Evolutionary conservation across 2,329 filamentous ascomycete genomes (phyloP), one percentile per base, ranked within the genome.

Genomic region (Aspergillus terreus): DNA sequence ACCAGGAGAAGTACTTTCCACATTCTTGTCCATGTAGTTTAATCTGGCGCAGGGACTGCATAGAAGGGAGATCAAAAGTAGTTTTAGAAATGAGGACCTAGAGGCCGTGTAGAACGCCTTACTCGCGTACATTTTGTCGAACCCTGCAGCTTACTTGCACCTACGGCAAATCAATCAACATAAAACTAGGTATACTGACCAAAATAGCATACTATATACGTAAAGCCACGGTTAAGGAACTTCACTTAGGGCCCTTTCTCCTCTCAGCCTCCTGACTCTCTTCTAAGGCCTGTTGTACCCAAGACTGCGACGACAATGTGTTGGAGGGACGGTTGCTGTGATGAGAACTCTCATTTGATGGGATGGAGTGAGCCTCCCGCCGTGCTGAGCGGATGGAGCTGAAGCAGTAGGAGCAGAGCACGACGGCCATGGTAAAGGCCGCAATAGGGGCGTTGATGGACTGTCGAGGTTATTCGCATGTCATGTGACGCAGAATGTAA

Each of bases 381-480:
- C 86, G 86, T 2, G 86, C 86, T 21, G 83, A 81, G 54, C 79
- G 76, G 55, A 88, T 88, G 21, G 81, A 84, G 7, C 80, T 85
- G 46, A 85, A 73, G 25, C 83, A 76, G 69, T 88, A 88, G 38
- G 71, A 69, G 66, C 81, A 82, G 30, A 84, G 76, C 19, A 85
- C 63, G 45, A 78, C 68, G 14, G 82, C 82, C 82, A 85, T 84
- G 12, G 79, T 80, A 56, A 83, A 74, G 23, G 82, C 82, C n/a
- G 81, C 82, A n/a, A 83, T 73, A 4, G 83, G 82, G 2, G 81
- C 82, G 53, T 81, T 78, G 35, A 83, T 61, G 4, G 78, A 81
- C 77, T 81, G 35, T 38, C 12, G 25, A 47, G 33, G 15, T 49
- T 46, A 48, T 58, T 49, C 46, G 25, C 50, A 15, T 32, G 23